Conservation (phyloP, 192 early-diverging fungal species). For the Thamnidium elegans region DNA sequence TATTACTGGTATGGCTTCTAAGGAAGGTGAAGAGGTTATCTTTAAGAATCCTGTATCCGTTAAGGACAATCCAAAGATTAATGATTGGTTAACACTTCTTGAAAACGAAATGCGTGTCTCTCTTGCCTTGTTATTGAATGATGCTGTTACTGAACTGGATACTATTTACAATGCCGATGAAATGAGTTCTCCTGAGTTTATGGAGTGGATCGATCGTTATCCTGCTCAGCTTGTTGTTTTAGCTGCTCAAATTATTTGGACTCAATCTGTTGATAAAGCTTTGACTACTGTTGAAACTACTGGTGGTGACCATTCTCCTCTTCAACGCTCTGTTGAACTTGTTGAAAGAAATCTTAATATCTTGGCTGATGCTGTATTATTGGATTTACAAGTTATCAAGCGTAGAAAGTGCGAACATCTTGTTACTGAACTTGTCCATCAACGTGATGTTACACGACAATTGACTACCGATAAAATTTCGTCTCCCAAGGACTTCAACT, state of each 20-base stretch:
- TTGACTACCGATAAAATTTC: slow-evolving; percentile 50
- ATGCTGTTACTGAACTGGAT: slow-evolving; percentile 68
- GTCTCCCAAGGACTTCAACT: slow-evolving; percentile 79
- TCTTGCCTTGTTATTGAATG: slow-evolving; percentile 72
- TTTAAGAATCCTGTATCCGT: slow-evolving; percentile 80
- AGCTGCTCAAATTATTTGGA: slow-evolving; percentile 89
- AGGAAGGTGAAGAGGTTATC: slow-evolving; percentile 86
- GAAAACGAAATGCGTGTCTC: slow-evolving; percentile 94
- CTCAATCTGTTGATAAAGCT: slow-evolving; percentile 78
- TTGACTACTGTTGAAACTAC: slow-evolving; percentile 47
- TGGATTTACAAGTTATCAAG: slow-evolving; percentile 75
- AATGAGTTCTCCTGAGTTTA: slow-evolving; percentile 55
- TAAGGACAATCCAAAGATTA: slow-evolving; percentile 85
- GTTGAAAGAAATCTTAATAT: slow-evolving; percentile 75
- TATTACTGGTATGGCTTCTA: slow-evolving; percentile 84
- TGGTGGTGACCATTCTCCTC: slow-evolving; percentile 40
- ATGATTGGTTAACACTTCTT: slow-evolving; percentile 93
- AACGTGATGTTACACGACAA: slow-evolving; percentile 86
- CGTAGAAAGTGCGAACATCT: slow-evolving; percentile 97
- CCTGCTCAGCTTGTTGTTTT: slow-evolving; percentile 95
- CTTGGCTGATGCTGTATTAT: slow-evolving; percentile 90
- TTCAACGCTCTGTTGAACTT: slow-evolving; percentile 55
- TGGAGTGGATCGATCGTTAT: slow-evolving; percentile 83
- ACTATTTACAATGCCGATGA: slow-evolving; percentile 54
- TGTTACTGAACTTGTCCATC: slow-evolving; percentile 98